Conservation (phyloP, 169 alveolate genomes). For the Eimeria necatrix region DNA sequence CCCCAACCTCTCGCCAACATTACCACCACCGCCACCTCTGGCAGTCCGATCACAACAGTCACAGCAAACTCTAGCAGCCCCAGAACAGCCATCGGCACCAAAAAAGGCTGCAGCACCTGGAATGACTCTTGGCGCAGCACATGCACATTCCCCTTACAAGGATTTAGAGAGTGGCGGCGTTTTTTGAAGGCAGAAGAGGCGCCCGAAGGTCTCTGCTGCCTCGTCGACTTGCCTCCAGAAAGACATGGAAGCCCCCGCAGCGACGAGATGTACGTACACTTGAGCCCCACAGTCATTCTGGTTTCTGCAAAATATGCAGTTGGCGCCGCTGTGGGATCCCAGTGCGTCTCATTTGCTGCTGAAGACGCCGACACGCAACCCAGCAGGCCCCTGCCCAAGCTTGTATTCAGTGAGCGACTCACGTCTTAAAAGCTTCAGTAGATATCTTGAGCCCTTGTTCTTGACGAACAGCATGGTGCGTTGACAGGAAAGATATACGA, state of each 20-base stretch:
- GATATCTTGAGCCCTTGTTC: background rate
- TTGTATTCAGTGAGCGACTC: background rate
- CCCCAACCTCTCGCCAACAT: background rate
- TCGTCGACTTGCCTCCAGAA: background rate
- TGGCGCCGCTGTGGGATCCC: background rate
- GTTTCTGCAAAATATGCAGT: background rate
- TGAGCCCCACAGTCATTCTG: background rate
- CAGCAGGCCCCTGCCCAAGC: background rate
- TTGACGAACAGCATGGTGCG: background rate
- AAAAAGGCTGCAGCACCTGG: background rate
- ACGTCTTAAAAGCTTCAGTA: background rate
- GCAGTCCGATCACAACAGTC: too few species aligned
- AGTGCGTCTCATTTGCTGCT: background rate
- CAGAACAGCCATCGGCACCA: too few species aligned
- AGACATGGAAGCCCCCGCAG: slow-evolving; percentile 17
- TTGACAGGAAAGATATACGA: background rate
- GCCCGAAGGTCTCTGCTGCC: background rate
- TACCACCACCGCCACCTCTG: background rate
- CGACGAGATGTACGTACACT: slow-evolving; percentile 42
- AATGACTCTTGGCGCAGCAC: background rate
- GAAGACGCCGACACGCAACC: background rate
- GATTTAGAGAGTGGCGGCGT: slow-evolving; percentile 9
- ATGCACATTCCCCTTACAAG: background rate
- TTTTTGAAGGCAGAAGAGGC: background rate
- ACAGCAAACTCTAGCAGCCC: too few species aligned